These are phyloP conservation scores for Globisporangium takayamanum DNA, from an alignment of 352 stramenopile genomes.

Conservation along the genomic window DNA sequence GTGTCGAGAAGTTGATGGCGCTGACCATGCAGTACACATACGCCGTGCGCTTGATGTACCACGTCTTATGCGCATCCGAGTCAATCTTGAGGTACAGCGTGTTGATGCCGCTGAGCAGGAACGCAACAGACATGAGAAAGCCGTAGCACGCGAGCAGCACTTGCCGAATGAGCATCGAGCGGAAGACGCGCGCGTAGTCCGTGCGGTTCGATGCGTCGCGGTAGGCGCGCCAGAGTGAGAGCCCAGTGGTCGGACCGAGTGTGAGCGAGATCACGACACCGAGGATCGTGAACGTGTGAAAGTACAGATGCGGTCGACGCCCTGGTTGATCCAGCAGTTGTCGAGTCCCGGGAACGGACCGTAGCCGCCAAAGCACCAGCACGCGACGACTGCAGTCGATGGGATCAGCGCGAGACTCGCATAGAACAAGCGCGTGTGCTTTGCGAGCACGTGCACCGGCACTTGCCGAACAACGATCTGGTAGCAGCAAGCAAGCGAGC, in stretches of 20 bases:
- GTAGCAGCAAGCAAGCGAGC: background rate
- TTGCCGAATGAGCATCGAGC: slow-evolving; percentile 20
- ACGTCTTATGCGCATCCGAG: slow-evolving; percentile 12
- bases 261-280: slow-evolving; percentile 16
- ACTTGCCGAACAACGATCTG: slow-evolving; percentile 25
- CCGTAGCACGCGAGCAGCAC: slow-evolving; percentile 21
- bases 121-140: slow-evolving; percentile 19
- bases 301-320: slow-evolving; percentile 25
- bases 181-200: slow-evolving; percentile 15
- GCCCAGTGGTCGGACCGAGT: slow-evolving; percentile 12
- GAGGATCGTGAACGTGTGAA: slow-evolving; percentile 26
- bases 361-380: slow-evolving; percentile 22
- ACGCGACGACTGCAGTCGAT: slow-evolving; percentile 14
- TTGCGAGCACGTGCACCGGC: slow-evolving; percentile 14
- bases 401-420: slow-evolving; percentile 16
- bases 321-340: slow-evolving; percentile 30
- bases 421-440: slow-evolving; percentile 17
- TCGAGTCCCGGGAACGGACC: slow-evolving; percentile 25
- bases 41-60: slow-evolving; percentile 23
- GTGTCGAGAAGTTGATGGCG: slow-evolving; percentile 26
- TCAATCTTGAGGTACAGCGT: slow-evolving; percentile 21
- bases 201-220: slow-evolving; percentile 7
- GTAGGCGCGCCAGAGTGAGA: slow-evolving; percentile 22
- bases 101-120: slow-evolving; percentile 20
- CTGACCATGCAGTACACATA: slow-evolving; percentile 27